Base-by-base conservation (phyloP, 805 yeast genomes). In the Metschnikowia koreensis region DNA sequence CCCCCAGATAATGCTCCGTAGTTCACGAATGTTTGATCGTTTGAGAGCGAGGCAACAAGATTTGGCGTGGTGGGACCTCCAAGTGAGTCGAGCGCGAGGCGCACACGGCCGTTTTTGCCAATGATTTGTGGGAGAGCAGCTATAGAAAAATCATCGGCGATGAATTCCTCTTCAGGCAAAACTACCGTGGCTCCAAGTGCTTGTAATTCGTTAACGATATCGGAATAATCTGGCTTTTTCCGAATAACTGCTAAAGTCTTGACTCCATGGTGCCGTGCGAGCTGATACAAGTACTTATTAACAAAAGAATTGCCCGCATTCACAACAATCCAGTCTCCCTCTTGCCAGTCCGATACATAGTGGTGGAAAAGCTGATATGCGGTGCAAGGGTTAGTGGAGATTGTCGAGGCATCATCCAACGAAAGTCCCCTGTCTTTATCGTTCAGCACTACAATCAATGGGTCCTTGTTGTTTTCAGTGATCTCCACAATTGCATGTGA, bases 251-350 rank as follows among this genome's bases (percentile, higher is more conserved):
- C 63, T 46, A 70, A 53, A 8, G 69, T 62, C 17, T 63, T 68
- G 29, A 70, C 58, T n/a, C 64, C 63, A 31, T 53, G 48, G 29
- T 46, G 47, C 42, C 46, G 55, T 12, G 71, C 66, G n/a, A 69
- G 44, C 53, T 69, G 74, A 41, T 62, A 62, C 44, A 69, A 58
- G 56, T 53, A 67, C 56, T 63, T 62, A 41, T 62, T 59, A 1
- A 70, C 74, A 41, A 66, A 70, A 1, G 74, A 70, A 53, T 62
- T 68, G 10, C 74, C 74, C 3, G 69, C 67, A 50, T 69, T 70
- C 49, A 61, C 63, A 31, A 70, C 59, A 33, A 69, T 59, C 73
- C 73, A 70, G 51, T 68, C 72, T 31, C 62, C 61, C 12, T 52
- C 59, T 28, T 45, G 39, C 66, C 65, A 63, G 46, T 60, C 63